Evolutionary conservation across 1,139 yeast genomes (phyloP).

Genomic region (Blastobotrys petasosporus): DNA sequence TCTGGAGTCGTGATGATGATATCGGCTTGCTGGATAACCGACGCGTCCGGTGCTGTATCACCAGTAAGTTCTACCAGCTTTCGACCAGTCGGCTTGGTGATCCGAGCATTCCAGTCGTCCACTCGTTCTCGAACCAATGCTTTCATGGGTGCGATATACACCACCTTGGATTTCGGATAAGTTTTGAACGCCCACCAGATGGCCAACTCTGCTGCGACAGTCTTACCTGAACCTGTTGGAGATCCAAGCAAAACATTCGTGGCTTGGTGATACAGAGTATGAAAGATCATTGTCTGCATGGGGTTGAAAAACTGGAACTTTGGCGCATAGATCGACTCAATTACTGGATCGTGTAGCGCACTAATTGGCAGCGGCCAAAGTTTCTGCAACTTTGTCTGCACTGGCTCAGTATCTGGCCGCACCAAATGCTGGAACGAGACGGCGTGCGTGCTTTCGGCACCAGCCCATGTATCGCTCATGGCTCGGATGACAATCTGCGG

Average conservation of each 20-base stretch:
- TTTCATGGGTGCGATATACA: slow-evolving; percentile 98
- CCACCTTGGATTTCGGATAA: slow-evolving; percentile 76
- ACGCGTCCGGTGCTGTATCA: slow-evolving; percentile 87
- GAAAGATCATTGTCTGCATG: slow-evolving; percentile 97
- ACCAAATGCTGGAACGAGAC: slow-evolving; percentile 88
- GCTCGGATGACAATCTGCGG: slow-evolving; percentile 78
- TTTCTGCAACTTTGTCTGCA: slow-evolving; percentile 71
- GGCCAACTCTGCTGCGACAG: slow-evolving; percentile 94
- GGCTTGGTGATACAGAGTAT: slow-evolving; percentile 72
- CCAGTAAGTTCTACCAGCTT: slow-evolving; percentile 91
- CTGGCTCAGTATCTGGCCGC: slow-evolving; percentile 80
- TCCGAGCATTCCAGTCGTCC: slow-evolving; percentile 81
- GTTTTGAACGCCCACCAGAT: slow-evolving; percentile 91
- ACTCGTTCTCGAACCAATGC: slow-evolving; percentile 96
- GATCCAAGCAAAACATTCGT: slow-evolving; percentile 89
- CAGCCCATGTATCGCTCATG: slow-evolving; percentile 84
- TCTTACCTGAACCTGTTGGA: slow-evolving; percentile 98
- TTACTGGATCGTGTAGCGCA: slow-evolving; percentile 63
- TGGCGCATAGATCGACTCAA: slow-evolving; percentile 60
- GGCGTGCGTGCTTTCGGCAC: slow-evolving; percentile 70
- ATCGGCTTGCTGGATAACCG: slow-evolving; percentile 81
- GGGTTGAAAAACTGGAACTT: slow-evolving; percentile 90
- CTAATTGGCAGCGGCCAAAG: slow-evolving; percentile 81
- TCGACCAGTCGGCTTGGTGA: slow-evolving; percentile 43
- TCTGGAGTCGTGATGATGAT: slow-evolving; percentile 96